Percentiles rank a stretch among this genome's conserved stretches.
Evolutionary conservation across 257 asterid genomes (phyloP).

Genomic region (Paulownia fortunei): DNA sequence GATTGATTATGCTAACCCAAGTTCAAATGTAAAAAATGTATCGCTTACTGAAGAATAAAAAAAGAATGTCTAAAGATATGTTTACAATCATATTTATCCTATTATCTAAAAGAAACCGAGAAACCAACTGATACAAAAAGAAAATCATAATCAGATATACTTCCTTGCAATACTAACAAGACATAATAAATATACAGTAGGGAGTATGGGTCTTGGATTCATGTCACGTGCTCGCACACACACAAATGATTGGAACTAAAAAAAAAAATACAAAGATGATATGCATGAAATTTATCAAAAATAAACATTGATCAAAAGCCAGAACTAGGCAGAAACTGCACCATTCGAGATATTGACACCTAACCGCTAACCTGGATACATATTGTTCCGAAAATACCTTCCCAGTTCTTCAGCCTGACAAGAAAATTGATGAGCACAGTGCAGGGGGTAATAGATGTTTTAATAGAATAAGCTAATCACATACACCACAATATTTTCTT

Average conservation of each 20-base stretch:
- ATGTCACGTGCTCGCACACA: neutral
- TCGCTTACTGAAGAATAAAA: neutral
- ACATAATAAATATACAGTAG: neutral
- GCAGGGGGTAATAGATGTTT: constrained; percentile 13
- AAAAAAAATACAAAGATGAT: neutral
- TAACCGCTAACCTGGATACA: constrained; percentile 84
- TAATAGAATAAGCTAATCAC: neutral
- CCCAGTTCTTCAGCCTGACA: constrained; percentile 98
- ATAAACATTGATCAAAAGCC: neutral
- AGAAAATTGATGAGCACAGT: constrained; percentile 31
- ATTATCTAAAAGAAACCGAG: too few species aligned
- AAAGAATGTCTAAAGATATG: constrained; percentile 1
- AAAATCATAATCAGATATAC: neutral
- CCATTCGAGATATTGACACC: neutral
- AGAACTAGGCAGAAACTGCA: neutral
- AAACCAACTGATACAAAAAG: neutral
- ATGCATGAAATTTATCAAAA: neutral
- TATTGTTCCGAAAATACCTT: constrained; percentile 87
- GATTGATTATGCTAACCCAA: neutral
- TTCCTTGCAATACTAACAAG: neutral
- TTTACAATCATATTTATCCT: neutral
- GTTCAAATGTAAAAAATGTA: neutral
- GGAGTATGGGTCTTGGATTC: neutral
- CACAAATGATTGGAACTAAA: neutral
- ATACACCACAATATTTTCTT: neutral